Percentiles rank a stretch among this genome's conserved stretches.
These are phyloP conservation scores for Paecilomyces sp. DNA, from an alignment of 2,329 filamentous ascomycete species.

Conservation along the genomic window DNA sequence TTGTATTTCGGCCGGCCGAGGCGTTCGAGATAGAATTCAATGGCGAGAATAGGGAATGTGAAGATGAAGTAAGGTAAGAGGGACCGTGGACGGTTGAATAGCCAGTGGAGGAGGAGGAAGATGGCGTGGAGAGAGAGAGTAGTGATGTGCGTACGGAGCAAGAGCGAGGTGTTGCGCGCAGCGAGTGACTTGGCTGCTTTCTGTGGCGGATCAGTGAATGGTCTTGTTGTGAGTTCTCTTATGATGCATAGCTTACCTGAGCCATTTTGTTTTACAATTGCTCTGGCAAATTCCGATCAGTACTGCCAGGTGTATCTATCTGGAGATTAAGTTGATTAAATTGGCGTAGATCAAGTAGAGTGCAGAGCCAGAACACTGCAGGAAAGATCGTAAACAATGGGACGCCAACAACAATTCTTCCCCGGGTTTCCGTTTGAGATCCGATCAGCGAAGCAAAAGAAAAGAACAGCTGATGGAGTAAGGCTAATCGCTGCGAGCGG, in stretches of 20 bases:
- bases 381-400: neutral
- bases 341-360: neutral
- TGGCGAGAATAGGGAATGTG: constrained; percentile 65
- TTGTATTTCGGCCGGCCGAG: constrained; percentile 73
- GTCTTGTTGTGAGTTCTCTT: neutral
- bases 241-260: constrained; percentile 7
- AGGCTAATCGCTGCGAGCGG: neutral
- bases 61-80: constrained; percentile 63
- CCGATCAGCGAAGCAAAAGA: neutral
- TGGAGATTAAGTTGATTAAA: neutral
- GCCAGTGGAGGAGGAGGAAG: constrained; percentile 66
- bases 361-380: neutral
- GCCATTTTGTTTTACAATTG: constrained; percentile 8
- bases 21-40: constrained; percentile 79
- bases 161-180: constrained; percentile 66
- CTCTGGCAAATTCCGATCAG: neutral
- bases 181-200: constrained; percentile 57
- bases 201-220: constrained; percentile 17
- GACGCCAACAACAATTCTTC: neutral
- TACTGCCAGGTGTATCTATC: neutral
- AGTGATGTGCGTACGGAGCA: constrained; percentile 76
- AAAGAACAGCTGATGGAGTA: neutral
- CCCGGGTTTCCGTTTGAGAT: neutral
- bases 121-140: constrained; percentile 63
- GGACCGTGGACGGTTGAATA: constrained; percentile 56